Conservation (phyloP, 2,329 filamentous ascomycete species). For the Apiospora aurea region DNA sequence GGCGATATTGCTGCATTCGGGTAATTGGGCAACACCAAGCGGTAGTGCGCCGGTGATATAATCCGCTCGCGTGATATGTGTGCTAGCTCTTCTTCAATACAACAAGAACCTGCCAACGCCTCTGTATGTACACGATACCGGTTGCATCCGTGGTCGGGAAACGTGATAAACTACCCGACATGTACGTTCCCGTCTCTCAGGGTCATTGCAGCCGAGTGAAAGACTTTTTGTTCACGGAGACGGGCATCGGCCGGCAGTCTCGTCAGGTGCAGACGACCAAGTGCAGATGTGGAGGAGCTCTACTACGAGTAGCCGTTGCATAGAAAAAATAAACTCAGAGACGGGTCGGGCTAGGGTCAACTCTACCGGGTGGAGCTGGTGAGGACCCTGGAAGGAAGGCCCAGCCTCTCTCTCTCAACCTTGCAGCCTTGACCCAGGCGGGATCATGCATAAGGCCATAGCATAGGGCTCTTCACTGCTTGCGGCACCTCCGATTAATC, state of each 20-base stretch:
- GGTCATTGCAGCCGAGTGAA: background rate
- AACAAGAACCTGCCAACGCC: background rate
- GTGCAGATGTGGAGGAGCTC: background rate
- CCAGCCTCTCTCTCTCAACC: background rate
- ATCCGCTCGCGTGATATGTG: background rate
- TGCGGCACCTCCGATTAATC: background rate
- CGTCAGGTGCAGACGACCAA: background rate
- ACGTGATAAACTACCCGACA: background rate
- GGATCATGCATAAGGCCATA: background rate
- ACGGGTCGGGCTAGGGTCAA: background rate
- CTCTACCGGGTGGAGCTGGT: background rate
- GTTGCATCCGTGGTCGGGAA: background rate
- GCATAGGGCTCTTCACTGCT: background rate
- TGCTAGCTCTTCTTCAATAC: background rate
- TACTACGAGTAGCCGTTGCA: background rate
- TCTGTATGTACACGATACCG: background rate
- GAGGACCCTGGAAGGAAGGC: background rate
- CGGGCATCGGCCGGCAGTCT: background rate
- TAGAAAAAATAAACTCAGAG: slow-evolving; percentile 3
- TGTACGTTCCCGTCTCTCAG: background rate
- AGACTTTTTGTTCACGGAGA: background rate
- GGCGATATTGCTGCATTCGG: background rate
- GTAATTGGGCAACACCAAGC: background rate
- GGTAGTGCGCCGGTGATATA: background rate
- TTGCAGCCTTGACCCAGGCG: background rate